These are phyloP conservation scores for Beauveria sp. DNA, from an alignment of 2,329 filamentous ascomycete species.

Conservation along the genomic window DNA sequence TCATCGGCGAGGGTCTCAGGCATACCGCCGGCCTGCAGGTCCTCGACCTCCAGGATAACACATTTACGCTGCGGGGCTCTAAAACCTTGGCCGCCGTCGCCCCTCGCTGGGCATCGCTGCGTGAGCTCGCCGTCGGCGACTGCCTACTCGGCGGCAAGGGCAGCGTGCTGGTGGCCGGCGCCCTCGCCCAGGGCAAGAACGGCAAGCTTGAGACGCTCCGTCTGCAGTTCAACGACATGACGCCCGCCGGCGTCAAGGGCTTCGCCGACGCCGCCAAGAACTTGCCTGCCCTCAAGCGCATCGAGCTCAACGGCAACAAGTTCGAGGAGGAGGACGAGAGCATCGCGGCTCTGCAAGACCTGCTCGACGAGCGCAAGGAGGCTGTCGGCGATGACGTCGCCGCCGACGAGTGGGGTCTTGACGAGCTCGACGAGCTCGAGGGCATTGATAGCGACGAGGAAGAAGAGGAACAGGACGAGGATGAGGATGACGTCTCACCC, in stretches of 20 bases:
- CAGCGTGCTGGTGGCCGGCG: constrained; percentile 62
- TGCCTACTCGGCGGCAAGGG: constrained; percentile 77
- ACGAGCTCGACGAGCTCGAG: constrained; percentile 79
- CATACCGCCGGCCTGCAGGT: constrained; percentile 62
- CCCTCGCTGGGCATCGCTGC: constrained; percentile 63
- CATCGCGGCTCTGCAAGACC: constrained; percentile 58
- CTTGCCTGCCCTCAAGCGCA: constrained; percentile 70
- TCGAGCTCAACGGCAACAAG: constrained; percentile 95
- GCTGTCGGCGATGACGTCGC: constrained; percentile 57
- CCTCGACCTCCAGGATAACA: constrained; percentile 94
- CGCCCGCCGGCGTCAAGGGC: constrained; percentile 62
- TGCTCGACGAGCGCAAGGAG: constrained; percentile 74
- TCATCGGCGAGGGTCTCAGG: constrained; percentile 72
- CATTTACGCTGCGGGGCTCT: constrained; percentile 77
- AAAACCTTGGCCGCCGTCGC: constrained; percentile 70
- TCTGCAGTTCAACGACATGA: constrained; percentile 93
- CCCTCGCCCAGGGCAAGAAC: constrained; percentile 70
- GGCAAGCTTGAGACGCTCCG: constrained; percentile 71
- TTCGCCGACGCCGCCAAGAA: constrained; percentile 62
- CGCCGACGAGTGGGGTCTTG: constrained; percentile 75
- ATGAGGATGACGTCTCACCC: constrained; percentile 56
- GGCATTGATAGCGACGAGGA: constrained; percentile 65
- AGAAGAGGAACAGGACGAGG: constrained; percentile 58
- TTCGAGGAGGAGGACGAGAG: constrained; percentile 78
- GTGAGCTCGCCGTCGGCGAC: constrained; percentile 83